Percentiles rank a stretch among this genome's conserved stretches.
Evolutionary conservation across 1,139 yeast genomes (phyloP).

Genomic region (Nematodospora anomalae): DNA sequence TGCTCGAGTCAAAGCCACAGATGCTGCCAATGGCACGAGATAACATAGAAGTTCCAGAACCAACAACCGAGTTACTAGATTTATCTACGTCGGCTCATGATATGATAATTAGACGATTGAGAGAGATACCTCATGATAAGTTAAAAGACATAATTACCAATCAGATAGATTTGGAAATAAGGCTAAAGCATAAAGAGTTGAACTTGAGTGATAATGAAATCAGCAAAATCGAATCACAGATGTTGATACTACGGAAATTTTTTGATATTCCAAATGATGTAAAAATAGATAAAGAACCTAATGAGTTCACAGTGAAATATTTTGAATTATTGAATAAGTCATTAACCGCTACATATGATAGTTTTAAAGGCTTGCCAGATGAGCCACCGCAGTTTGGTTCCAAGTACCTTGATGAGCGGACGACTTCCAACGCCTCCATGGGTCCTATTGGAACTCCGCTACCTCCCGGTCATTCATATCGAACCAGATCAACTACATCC

Average conservation of each 20-base stretch:
- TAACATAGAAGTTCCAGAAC: background rate
- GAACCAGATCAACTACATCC: conserved; percentile 53
- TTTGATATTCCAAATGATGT: conserved; percentile 48
- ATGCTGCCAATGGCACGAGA: background rate
- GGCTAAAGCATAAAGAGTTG: conserved; percentile 68
- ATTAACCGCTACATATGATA: conserved; percentile 34
- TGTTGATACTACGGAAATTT: conserved; percentile 52
- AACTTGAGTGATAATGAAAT: conserved; percentile 60
- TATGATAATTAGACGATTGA: conserved; percentile 25
- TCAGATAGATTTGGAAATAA: conserved; percentile 67
- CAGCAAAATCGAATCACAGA: conserved; percentile 61
- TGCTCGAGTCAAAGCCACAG: background rate
- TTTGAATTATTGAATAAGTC: conserved; percentile 39
- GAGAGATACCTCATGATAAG: conserved; percentile 37
- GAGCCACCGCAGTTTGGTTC: conserved; percentile 4
- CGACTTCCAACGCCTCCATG: background rate
- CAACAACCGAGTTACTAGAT: background rate
- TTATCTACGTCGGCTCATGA: conserved; percentile 11
- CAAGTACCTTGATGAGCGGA: conserved; percentile 9
- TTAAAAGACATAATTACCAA: conserved; percentile 42
- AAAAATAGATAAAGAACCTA: conserved; percentile 44
- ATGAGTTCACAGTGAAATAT: conserved; percentile 51
- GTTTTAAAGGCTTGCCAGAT: conserved; percentile 16
- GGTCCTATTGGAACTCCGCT: background rate
- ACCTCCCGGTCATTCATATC: conserved; percentile 30